Evolutionary conservation across 129 eudicot species (phyloP).

Genomic region (Lactuca sativa): DNA sequence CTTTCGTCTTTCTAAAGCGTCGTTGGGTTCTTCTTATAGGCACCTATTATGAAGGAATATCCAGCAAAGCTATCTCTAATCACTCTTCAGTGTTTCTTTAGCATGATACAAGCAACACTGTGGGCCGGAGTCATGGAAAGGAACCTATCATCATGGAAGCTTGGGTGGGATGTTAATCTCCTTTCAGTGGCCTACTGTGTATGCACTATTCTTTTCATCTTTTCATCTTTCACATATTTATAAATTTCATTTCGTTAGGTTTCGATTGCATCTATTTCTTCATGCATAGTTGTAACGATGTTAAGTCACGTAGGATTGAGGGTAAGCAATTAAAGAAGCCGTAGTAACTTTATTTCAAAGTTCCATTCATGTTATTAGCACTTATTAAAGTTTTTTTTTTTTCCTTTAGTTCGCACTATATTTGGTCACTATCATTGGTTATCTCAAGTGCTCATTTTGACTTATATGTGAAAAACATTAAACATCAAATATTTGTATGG

Average conservation of each 20-base stretch:
- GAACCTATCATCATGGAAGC: constrained; percentile 57
- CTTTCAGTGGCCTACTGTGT: constrained; percentile 57
- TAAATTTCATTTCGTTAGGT: background rate
- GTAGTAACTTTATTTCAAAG: background rate
- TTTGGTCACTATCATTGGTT: constrained; percentile 17
- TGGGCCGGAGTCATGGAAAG: constrained; percentile 55
- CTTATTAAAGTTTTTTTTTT: too few relatives aligned
- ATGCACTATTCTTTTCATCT: constrained; percentile 25
- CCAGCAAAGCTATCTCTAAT: constrained; percentile 57
- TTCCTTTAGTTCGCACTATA: background rate
- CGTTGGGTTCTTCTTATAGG: constrained; percentile 31
- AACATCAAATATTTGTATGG: background rate
- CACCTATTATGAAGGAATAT: constrained; percentile 51
- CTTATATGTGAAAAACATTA: background rate
- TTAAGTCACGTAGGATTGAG: background rate
- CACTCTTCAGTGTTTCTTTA: constrained; percentile 59
- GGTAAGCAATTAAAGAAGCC: background rate
- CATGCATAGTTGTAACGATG: background rate
- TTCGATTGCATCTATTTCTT: background rate
- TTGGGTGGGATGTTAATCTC: constrained; percentile 65
- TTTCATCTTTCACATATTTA: background rate
- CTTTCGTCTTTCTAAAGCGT: background rate
- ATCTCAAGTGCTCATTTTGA: constrained; percentile 4
- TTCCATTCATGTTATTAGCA: background rate
- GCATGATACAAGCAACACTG: constrained; percentile 47